Conservation (phyloP, 192 early-diverging fungal species). For the Helicostylum pulchrum region DNA sequence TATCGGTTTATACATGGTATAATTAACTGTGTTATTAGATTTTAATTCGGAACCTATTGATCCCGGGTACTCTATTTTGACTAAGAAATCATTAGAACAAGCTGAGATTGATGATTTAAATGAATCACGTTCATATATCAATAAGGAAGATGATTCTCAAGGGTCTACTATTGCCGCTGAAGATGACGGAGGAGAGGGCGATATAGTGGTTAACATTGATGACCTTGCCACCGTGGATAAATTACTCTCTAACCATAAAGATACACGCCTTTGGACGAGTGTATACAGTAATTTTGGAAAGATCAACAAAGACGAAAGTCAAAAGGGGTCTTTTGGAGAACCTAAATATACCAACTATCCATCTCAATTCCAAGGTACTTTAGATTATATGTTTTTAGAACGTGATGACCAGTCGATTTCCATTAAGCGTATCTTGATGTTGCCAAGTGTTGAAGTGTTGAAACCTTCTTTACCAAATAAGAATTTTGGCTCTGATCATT, state of each 20-base stretch:
- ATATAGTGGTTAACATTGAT: not conserved
- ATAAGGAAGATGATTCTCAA: constrained; percentile 3
- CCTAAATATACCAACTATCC: constrained; percentile 35
- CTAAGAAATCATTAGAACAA: constrained; percentile 7
- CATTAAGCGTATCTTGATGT: not conserved
- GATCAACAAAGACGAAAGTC: not conserved
- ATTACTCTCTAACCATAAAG: not conserved
- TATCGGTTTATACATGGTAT: not conserved
- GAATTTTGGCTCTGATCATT: constrained; percentile 38
- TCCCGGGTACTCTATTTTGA: constrained; percentile 20
- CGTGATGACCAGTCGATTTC: not conserved
- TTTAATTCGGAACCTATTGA: constrained; percentile 30
- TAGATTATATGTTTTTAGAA: constrained; percentile 36
- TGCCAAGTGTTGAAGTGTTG: constrained; percentile 22
- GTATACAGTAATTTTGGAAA: constrained; percentile 23
- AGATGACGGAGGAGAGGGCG: not conserved
- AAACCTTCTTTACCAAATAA: constrained; percentile 30
- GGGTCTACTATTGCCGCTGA: not conserved
- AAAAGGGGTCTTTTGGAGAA: constrained; percentile 17
- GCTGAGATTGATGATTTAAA: constrained; percentile 15
- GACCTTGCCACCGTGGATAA: not conserved
- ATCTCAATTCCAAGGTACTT: constrained; percentile 24
- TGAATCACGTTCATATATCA: constrained; percentile 10
- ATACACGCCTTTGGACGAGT: constrained; percentile 11
- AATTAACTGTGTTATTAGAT: constrained; percentile 10